These are phyloP conservation scores for Dipteronia dyeriana DNA, from an alignment of 345 rosid species.

Conservation along the genomic window DNA sequence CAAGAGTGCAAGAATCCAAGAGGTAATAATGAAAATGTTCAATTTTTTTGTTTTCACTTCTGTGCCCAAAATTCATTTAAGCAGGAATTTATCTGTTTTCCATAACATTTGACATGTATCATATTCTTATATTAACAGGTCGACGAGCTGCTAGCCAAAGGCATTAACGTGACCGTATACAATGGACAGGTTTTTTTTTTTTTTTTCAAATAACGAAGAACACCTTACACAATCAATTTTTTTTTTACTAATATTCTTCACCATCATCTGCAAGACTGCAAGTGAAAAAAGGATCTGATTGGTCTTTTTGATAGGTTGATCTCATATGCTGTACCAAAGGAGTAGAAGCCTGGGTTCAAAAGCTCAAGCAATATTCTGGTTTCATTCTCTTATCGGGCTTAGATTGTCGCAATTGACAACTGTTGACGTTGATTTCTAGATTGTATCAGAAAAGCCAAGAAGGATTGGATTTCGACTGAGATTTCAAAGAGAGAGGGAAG, in stretches of 20 bases:
- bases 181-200: constrained; percentile 36
- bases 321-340: constrained; percentile 48
- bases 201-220: background rate
- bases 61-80: background rate
- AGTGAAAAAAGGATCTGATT: background rate
- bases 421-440: too few relatives aligned
- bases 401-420: too few relatives aligned
- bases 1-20: constrained; percentile 43
- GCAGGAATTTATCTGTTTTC: background rate
- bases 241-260: background rate
- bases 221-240: background rate
- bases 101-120: background rate
- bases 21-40: constrained; percentile 23
- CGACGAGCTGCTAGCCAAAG: constrained; percentile 43
- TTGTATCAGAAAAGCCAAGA: too few relatives aligned
- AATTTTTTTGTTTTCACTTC: background rate
- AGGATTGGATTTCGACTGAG: too few relatives aligned
- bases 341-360: constrained; percentile 45
- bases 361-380: constrained; percentile 32
- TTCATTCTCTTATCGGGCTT: too few relatives aligned
- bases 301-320: constrained; percentile 33
- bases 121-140: constrained; percentile 17
- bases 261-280: too few relatives aligned
- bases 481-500: too few relatives aligned
- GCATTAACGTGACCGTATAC: constrained; percentile 36